A percentile compares a stretch with the other conserved stretches of the same genome.
Conservation (phyloP, 164 flowering plant genomes). For the Piper betle region DNA sequence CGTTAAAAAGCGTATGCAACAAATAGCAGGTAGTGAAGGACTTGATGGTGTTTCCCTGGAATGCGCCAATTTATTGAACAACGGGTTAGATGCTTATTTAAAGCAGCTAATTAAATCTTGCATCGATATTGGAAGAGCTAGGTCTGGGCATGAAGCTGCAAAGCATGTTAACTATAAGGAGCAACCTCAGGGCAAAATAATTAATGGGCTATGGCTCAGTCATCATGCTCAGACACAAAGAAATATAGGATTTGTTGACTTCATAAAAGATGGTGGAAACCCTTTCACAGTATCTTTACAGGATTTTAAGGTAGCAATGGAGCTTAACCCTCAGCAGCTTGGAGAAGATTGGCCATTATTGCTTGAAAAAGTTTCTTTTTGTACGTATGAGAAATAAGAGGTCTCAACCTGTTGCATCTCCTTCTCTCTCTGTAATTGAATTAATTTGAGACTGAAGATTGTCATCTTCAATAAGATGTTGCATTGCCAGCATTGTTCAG, state of each 20-base stretch:
- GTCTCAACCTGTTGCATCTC: neutral
- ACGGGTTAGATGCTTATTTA: constrained; percentile 66
- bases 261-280: constrained; percentile 28
- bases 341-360: constrained; percentile 95
- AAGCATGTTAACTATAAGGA: constrained; percentile 36
- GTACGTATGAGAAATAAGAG: constrained; percentile 42
- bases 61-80: constrained; percentile 68
- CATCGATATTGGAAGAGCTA: constrained; percentile 49
- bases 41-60: constrained; percentile 75
- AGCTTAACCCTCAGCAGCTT: constrained; percentile 82
- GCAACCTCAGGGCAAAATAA: constrained; percentile 35
- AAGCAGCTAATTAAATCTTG: constrained; percentile 73
- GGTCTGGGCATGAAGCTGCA: constrained; percentile 35
- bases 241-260: constrained; percentile 30
- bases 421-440: neutral
- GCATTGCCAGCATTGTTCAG: constrained; percentile 18
- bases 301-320: constrained; percentile 92
- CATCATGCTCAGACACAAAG: constrained; percentile 47
- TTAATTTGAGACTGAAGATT: neutral
- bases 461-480: neutral
- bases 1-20: constrained; percentile 77
- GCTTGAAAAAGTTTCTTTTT: constrained; percentile 72
- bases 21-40: constrained; percentile 63
- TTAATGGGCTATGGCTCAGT: constrained; percentile 64
- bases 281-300: constrained; percentile 43